Percentiles rank a stretch among this genome's conserved stretches.
Evolutionary conservation across 768 basidiomycete genomes (phyloP).

Genomic region (Suillus subalutaceus): DNA sequence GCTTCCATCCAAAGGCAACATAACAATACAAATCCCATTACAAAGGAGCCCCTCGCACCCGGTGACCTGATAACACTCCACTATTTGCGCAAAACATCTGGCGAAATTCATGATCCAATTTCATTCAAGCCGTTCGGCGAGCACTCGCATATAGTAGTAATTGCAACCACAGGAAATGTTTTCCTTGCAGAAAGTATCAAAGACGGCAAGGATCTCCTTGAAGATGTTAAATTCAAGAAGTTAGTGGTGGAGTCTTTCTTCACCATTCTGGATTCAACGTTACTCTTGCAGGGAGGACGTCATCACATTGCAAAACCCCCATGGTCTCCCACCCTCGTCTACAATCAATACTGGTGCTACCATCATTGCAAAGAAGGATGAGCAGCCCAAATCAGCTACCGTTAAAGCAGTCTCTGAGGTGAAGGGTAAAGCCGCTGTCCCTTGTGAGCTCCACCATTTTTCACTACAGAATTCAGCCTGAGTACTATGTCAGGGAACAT

Average conservation of each 20-base stretch:
- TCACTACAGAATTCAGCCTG: not conserved
- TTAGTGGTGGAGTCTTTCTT: conserved; percentile 33
- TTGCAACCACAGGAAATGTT: conserved; percentile 90
- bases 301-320: conserved; percentile 92
- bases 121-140: conserved; percentile 97
- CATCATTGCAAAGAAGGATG: conserved; percentile 39
- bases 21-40: conserved; percentile 78
- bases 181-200: conserved; percentile 91
- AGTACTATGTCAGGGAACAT: conserved; percentile 66
- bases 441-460: conserved; percentile 53
- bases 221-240: conserved; percentile 86
- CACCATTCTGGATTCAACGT: conserved; percentile 7
- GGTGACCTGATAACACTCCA: conserved; percentile 78
- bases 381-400: conserved; percentile 28
- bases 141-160: conserved; percentile 92
- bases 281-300: conserved; percentile 68
- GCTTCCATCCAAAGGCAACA: conserved; percentile 59
- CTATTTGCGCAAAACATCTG: conserved; percentile 82
- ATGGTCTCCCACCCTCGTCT: conserved; percentile 69
- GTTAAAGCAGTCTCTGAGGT: conserved; percentile 38
- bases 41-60: conserved; percentile 69
- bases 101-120: conserved; percentile 93
- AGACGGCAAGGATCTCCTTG: conserved; percentile 83
- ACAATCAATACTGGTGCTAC: conserved; percentile 34
- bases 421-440: conserved; percentile 58